These are phyloP conservation scores for Oenanthe javanica DNA, from an alignment of 140 eudicot species.

Conservation along the genomic window DNA sequence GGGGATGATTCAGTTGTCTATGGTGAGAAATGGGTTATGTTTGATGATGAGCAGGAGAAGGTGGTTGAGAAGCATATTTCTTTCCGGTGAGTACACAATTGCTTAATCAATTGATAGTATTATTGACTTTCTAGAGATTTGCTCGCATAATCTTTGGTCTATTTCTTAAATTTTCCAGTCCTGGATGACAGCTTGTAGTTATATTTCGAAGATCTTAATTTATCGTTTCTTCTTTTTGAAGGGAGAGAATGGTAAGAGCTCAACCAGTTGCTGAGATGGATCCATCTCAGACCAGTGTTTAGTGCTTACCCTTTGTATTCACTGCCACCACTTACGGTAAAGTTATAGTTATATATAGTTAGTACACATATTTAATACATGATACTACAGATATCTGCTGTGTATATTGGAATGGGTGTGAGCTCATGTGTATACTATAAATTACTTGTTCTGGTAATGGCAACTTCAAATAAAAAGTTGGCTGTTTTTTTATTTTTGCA, in stretches of 20 bases:
- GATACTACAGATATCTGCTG: not conserved
- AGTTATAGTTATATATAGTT: slow-evolving; percentile 6
- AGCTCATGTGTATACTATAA: not conserved
- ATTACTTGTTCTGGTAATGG: not conserved
- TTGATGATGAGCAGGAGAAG: slow-evolving; percentile 41
- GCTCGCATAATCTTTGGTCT: not conserved
- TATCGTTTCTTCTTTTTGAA: not conserved
- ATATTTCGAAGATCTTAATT: not conserved
- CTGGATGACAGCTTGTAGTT: not conserved
- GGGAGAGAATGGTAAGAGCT: slow-evolving; percentile 15
- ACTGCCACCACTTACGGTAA: not conserved
- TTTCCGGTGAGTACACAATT: slow-evolving; percentile 21
- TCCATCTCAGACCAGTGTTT: not conserved
- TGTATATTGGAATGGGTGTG: not conserved
- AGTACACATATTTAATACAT: not conserved
- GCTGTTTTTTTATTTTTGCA: not conserved
- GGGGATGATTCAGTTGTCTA: slow-evolving; percentile 26
- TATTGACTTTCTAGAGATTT: not conserved
- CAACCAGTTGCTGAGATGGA: not conserved
- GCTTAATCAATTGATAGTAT: not conserved
- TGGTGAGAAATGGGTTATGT: slow-evolving; percentile 53
- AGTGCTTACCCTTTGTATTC: not conserved
- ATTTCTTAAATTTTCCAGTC: not conserved
- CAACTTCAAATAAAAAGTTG: not conserved
- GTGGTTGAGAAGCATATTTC: slow-evolving; percentile 36